phyloP scores from a whole-genome alignment of 768 basidiomycete species.

The Jaapia argillacea region DNA sequence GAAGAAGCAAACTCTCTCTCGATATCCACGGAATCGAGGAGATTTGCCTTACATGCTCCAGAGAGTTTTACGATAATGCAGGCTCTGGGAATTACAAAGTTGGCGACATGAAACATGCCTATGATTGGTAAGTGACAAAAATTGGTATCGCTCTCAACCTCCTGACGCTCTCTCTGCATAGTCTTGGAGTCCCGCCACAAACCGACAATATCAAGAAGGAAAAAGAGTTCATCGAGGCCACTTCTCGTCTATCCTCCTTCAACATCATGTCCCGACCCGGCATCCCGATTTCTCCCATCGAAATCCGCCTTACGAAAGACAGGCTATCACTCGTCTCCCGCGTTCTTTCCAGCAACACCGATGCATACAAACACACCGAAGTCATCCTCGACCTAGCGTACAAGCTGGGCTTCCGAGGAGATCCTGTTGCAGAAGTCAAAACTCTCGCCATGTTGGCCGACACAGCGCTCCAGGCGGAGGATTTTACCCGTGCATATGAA shows the following conservation, averaged over 20 bases:
- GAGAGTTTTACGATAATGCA: conserved; percentile 94
- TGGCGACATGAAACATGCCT: conserved; percentile 95
- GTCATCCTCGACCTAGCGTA: conserved; percentile 84
- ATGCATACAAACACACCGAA: conserved; percentile 87
- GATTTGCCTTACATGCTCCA: conserved; percentile 70
- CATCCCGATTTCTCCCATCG: conserved; percentile 77
- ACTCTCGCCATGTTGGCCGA: conserved; percentile 86
- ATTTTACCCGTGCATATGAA: conserved; percentile 67
- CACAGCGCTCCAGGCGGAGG: conserved; percentile 74
- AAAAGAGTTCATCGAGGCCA: conserved; percentile 94
- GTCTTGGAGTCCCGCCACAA: conserved; percentile 62
- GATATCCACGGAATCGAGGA: conserved; percentile 49
- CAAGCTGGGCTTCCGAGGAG: conserved; percentile 74
- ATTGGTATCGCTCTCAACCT: neutral
- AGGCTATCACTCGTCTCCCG: conserved; percentile 79
- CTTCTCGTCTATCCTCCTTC: conserved; percentile 90
- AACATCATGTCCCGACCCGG: conserved; percentile 69
- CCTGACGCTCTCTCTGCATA: conserved; percentile 19
- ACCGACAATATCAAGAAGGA: conserved; percentile 58
- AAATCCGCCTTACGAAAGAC: conserved; percentile 88
- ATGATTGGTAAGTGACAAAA: conserved; percentile 65
- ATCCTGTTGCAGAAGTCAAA: conserved; percentile 71
- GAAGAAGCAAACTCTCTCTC: conserved; percentile 36
- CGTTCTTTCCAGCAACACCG: conserved; percentile 74
- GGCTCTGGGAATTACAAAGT: conserved; percentile 83